Base-by-base conservation (phyloP, 2,329 filamentous ascomycete genomes). In the Hypomyces rosellus region DNA sequence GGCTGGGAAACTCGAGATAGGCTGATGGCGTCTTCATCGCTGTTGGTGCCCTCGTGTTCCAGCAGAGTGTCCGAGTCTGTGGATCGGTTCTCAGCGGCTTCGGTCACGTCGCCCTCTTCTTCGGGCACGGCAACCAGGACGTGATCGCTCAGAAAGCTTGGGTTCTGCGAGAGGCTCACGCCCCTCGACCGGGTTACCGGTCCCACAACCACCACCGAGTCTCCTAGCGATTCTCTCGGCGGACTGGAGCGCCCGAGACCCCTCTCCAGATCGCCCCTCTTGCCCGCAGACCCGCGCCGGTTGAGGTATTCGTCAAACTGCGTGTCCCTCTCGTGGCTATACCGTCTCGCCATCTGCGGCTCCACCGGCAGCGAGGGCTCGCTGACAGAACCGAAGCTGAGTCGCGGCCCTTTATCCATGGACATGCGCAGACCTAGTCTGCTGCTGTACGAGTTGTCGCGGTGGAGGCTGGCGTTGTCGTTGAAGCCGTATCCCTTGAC, bases 401-500 rank as follows among this genome's bases (percentile, higher is more conserved):
- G 48, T 20, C 65, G 60, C n/a, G 58, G 60, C 25, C 58, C 60
- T 39, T 63, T 64, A 22, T 66, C 63, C 8, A 60, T 50, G n/a
- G 64, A 60, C 3, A 51, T 50, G 14, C 56, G 60, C 20, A 51
- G 42, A 46, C 54, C 51, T 2, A 57, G 15, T 20, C 53, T 54
- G 42, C 59, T 54, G 16, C 60, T 50, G 49, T 62, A 63, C 39
- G 59, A 58, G 15, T 45, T 58, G 37, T 64, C 59, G n/a, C 57
- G 56, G 20, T 67, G 58, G 15, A 62, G 20, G 38, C 15, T 40
- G 15, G 62, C 18, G 30, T 56, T 59, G 52, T 69, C 66, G 55
- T 60, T 65, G 64, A 71, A 77, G 39, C 75, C 74, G 57, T 70
- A 77, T 14, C 67, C 63, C 55, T 78, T 77, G 52, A 73, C 65